Conservation (phyloP, 2,329 filamentous ascomycete species). For the Nigrospora osmanthi region DNA sequence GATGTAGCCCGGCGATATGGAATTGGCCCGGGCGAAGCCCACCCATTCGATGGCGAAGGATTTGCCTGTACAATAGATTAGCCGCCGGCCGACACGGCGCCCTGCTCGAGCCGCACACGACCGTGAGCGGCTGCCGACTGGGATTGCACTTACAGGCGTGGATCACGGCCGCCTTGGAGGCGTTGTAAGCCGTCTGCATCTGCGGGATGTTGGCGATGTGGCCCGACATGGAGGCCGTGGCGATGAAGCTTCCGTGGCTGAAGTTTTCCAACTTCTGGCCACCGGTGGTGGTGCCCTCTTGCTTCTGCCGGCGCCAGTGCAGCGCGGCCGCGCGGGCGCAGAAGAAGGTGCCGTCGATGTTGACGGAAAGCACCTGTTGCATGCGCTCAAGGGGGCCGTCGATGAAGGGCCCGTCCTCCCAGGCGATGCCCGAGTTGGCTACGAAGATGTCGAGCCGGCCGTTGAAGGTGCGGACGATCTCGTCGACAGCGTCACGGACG, state of each 20-base stretch:
- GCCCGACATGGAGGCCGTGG: conserved; percentile 71
- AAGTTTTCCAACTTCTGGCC: conserved; percentile 55
- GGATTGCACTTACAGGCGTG: conserved; percentile 40
- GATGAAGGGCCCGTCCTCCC: conserved; percentile 61
- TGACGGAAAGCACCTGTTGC: conserved; percentile 59
- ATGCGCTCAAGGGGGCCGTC: conserved; percentile 59
- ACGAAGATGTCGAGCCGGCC: conserved; percentile 71
- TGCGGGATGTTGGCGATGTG: conserved; percentile 74
- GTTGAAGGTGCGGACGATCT: conserved; percentile 58
- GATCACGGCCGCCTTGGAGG: conserved; percentile 58
- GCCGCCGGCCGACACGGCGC: not conserved
- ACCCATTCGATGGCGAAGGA: conserved; percentile 70
- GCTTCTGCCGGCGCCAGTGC: conserved; percentile 64
- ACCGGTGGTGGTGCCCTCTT: conserved; percentile 54
- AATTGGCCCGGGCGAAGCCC: conserved; percentile 65
- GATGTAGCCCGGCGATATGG: conserved; percentile 69
- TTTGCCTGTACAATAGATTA: conserved; percentile 38
- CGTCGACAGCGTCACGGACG: conserved; percentile 41
- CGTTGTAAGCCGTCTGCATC: conserved; percentile 66
- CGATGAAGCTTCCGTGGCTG: conserved; percentile 63
- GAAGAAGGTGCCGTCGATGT: conserved; percentile 73
- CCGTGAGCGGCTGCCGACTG: not conserved
- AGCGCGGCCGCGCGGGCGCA: conserved; percentile 62
- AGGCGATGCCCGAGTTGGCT: conserved; percentile 70
- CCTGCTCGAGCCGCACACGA: no score